Evolutionary conservation across 2,329 filamentous ascomycete genomes (phyloP), one percentile per base, ranked within the genome.

Genomic region (Chaetothyriales sp.): DNA sequence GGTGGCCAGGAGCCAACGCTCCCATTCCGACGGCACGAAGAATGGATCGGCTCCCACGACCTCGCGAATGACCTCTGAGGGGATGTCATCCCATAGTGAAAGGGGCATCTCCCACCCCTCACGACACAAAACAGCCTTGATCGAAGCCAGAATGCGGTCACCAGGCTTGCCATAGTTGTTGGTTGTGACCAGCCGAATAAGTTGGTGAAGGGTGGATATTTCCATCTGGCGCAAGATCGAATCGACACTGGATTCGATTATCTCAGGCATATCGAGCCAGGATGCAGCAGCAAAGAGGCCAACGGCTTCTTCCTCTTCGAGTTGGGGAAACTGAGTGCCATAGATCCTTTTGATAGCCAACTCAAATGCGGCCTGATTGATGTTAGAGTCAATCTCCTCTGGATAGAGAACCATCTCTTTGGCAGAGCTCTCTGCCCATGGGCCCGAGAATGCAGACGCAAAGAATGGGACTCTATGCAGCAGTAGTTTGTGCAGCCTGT

Each of bases 11-110:
- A 74, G 69, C 73, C 75, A 79, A 49, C 76, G 64, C 51, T 77
- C 72, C 73, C 75, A 79, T 61, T 79, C 76, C 32, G 72, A 72
- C 36, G 74, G 69, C 19, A 78, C 69, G 57, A 73, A 79, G 62
- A 79, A 79, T 26, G 76, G 75, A 59, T 79, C 76, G 8, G 73
- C 75, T 7, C 74, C 76, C 28, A 79, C 70, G 15, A 79, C 73
- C 55, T 79, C 76, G n/a, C 75, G 69, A 44, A 77, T 68, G 49
- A 78, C 70, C 54, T 79, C 76, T 5, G 73, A 74, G 3, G 75
- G 74, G 49, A 79, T 76, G 18, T 71, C 72, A 54, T 78, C 75
- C 76, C 76, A 79, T 53, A 71, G 62, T 18, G 59, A 57, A 46
- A 62, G 56, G 5, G 72, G 68, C 75, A 78, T 78, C 53, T 73